Base-by-base conservation (phyloP, 305 asterid genomes). In the Fraxinus angustifolia region DNA sequence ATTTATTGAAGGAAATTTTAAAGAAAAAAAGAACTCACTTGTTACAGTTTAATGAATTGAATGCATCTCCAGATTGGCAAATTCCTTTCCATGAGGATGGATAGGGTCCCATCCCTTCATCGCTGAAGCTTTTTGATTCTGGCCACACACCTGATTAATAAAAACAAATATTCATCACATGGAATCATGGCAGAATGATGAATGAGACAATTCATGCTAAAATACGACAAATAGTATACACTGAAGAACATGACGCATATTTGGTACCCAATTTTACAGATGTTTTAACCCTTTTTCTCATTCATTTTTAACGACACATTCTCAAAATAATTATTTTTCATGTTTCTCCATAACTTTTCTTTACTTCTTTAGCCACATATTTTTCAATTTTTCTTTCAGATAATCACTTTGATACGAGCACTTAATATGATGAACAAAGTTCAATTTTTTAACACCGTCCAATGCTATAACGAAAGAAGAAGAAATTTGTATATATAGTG, bases 1-100 rank as follows among this genome's bases (percentile, higher is more conserved):
- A 17, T 67, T 67, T 67, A 3, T 67, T 42, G 8, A 45, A 16
- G 5, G 67, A 67, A n/a, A 80, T 34, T 0, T 42, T 42, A 2
- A 12, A 38, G 6, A 17, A 26, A 23, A 67, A 67, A 8, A 3
- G n/a, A 0, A 85, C 92, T 85, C 62, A 92, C 99, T 81, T 92
- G 76, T 93, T 95, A 77, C 99, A 95, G n/a, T 88, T 85, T 10
- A 97, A 89, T 12, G 92, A 87, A 90, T 87, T 87, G 92, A 93
- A 94, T 6, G 78, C 82, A 78, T 89, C 90, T 3, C 97, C 98
- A 12, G 88, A 28, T 89, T 92, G 96, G 87, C 98, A 95, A 60
- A 86, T 82, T 83, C 99, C 99, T 79, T 89, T 93, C 99, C 99
- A 95, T 26, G 88, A 79, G 75, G 85, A 73, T 6, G 99, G 99